Conservation (phyloP, 139 green algal species). For the Chlorella sp. region DNA sequence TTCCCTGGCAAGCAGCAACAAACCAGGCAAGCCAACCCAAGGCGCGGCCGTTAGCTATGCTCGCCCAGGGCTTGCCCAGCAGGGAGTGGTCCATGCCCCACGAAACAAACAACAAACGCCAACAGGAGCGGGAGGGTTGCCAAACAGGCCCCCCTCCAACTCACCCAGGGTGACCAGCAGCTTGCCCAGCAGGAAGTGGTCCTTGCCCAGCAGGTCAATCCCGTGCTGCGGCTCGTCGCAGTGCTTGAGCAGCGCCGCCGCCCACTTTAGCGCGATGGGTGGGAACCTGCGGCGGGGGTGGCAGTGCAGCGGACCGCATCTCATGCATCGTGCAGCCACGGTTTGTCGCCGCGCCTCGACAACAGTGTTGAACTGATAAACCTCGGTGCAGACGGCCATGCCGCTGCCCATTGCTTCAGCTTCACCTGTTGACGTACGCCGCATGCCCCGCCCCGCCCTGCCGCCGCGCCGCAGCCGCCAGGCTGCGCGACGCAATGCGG, state of each 20-base stretch:
- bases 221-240: constrained; percentile 65
- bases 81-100: background rate
- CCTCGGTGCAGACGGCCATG: background rate
- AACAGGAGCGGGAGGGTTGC: too few relatives aligned
- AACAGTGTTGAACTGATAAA: too few relatives aligned
- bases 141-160: background rate
- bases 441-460: constrained; percentile 2
- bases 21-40: too few relatives aligned
- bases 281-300: constrained; percentile 5
- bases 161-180: constrained; percentile 66
- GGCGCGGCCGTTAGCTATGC: background rate
- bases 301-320: too few relatives aligned
- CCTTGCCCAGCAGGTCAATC: constrained; percentile 80
- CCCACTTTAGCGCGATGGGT: constrained; percentile 71
- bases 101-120: too few relatives aligned
- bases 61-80: background rate
- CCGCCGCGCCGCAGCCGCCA: constrained; percentile 13
- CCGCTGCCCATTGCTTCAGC: too few relatives aligned
- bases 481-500: constrained; percentile 4
- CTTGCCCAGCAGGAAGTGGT: constrained; percentile 76
- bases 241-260: constrained; percentile 59
- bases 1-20: too few relatives aligned
- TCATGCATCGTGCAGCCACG: too few relatives aligned
- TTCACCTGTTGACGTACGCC: constrained; percentile 6
- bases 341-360: too few relatives aligned